phyloP scores from a whole-genome alignment of 2,329 filamentous ascomycete species.

The Aspergillus fumigatiaffinis region DNA sequence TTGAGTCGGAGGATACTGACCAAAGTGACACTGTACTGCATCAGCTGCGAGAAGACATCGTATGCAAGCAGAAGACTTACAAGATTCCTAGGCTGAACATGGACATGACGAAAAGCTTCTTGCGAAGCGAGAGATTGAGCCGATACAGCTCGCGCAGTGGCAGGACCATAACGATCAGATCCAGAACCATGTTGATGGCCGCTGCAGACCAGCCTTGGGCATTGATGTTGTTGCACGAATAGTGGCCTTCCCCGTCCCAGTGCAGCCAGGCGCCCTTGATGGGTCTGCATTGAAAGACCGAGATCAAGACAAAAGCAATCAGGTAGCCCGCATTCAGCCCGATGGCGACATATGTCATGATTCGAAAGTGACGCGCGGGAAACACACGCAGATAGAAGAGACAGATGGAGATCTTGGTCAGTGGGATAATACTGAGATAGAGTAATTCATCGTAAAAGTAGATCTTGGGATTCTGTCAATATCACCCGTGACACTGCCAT shows the following conservation, averaged over 20 bases:
- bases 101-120: conserved; percentile 29
- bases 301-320: conserved; percentile 32
- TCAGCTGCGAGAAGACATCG: background rate
- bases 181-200: conserved; percentile 28
- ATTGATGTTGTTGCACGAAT: conserved; percentile 35
- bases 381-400: conserved; percentile 43
- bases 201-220: conserved; percentile 36
- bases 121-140: conserved; percentile 23
- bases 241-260: conserved; percentile 34
- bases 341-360: conserved; percentile 27
- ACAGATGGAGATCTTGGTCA: conserved; percentile 32
- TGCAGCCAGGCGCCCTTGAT: conserved; percentile 38
- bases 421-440: conserved; percentile 29
- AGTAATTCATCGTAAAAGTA: conserved; percentile 31
- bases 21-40: conserved; percentile 38
- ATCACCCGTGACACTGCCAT: conserved; percentile 20
- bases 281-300: conserved; percentile 37
- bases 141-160: conserved; percentile 26
- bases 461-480: conserved; percentile 24
- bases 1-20: conserved; percentile 44
- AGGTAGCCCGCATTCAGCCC: conserved; percentile 27
- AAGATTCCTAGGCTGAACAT: conserved; percentile 38
- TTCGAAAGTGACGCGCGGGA: conserved; percentile 33
- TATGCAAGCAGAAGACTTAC: conserved; percentile 19
- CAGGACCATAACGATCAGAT: conserved; percentile 26